phyloP scores from a whole-genome alignment of 495 filamentous ascomycete genomes.

The Viridothelium virens region DNA sequence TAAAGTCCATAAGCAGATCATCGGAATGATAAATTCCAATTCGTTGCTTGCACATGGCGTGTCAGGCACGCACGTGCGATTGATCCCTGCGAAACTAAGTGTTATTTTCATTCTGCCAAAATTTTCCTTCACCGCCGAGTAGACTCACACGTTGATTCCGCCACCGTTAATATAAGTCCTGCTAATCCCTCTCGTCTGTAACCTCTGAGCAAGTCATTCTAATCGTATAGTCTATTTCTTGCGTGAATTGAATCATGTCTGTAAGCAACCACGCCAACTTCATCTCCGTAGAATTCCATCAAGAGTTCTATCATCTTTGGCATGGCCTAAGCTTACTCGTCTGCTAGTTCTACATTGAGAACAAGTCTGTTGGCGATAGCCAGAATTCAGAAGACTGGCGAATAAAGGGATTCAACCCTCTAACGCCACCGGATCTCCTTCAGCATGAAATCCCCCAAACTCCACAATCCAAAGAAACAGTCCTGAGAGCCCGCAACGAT shows the following conservation, averaged over 20 bases:
- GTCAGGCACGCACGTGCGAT: too few relatives aligned
- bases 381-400: conserved; percentile 80
- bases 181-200: background rate
- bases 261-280: background rate
- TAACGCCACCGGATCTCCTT: conserved; percentile 87
- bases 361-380: conserved; percentile 77
- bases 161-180: background rate
- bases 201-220: too few relatives aligned
- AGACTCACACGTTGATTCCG: background rate
- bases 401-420: conserved; percentile 78
- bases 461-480: conserved; percentile 65
- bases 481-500: conserved; percentile 72
- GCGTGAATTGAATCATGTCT: background rate
- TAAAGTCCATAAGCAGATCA: too few relatives aligned
- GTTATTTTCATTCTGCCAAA: background rate
- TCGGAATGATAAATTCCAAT: too few relatives aligned
- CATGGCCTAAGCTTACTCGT: conserved; percentile 6
- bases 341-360: conserved; percentile 73
- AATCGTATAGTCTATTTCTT: background rate
- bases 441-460: conserved; percentile 91
- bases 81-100: too few relatives aligned
- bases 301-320: background rate
- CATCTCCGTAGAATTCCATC: background rate
- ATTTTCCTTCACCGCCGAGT: conserved; percentile 1
- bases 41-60: too few relatives aligned